Conservation (phyloP, 352 stramenopile species). For the Pythium rhizo-oryzae region DNA sequence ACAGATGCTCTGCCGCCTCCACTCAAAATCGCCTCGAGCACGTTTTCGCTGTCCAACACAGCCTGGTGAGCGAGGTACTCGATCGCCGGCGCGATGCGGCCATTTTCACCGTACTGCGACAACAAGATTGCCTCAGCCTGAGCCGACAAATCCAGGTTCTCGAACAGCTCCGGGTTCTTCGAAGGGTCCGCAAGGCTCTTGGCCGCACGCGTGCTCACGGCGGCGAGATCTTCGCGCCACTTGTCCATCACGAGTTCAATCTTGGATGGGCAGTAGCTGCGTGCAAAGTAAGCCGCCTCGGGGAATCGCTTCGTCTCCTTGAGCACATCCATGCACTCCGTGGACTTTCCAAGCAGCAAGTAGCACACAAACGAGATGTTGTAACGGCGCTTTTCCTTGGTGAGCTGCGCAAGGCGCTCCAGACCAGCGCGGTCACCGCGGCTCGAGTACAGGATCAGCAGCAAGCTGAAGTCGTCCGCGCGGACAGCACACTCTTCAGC, state of each 20-base stretch:
- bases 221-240: conserved; percentile 95
- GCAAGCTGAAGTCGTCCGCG: conserved; percentile 96
- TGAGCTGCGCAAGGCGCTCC: conserved; percentile 85
- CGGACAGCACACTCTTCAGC: conserved; percentile 94
- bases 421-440: conserved; percentile 94
- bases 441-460: conserved; percentile 97
- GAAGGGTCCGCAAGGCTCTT: conserved; percentile 94
- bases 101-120: conserved; percentile 54
- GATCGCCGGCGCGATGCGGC: conserved; percentile 51
- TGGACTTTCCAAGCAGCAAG: conserved; percentile 95
- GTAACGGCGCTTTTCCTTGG: conserved; percentile 87
- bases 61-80: conserved; percentile 82
- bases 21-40: conserved; percentile 48
- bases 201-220: conserved; percentile 89
- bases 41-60: conserved; percentile 65
- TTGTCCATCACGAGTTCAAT: conserved; percentile 95
- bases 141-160: conserved; percentile 94
- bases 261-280: conserved; percentile 97
- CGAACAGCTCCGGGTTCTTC: conserved; percentile 94
- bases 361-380: conserved; percentile 98
- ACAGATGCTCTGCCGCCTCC: conserved; percentile 23
- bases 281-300: conserved; percentile 98
- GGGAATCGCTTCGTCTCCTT: conserved; percentile 95
- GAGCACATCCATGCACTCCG: conserved; percentile 96
- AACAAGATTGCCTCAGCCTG: conserved; percentile 95